Evolutionary conservation across 2,329 filamentous ascomycete species (phyloP).

Genomic region (Lithohypha guttulata): DNA sequence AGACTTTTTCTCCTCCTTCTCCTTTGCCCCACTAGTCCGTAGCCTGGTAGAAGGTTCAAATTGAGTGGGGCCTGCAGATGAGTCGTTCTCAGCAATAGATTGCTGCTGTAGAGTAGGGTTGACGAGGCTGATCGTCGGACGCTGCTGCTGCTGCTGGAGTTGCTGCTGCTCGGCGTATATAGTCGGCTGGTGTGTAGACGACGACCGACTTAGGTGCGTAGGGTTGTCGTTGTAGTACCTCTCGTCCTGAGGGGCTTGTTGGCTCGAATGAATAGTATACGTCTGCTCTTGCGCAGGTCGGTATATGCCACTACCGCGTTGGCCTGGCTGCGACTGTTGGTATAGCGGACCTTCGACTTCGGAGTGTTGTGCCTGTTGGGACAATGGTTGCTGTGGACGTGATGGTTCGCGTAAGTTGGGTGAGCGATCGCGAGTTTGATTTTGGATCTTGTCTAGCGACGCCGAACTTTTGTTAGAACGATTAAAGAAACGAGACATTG

Average conservation of each 20-base stretch:
- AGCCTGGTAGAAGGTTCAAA: constrained; percentile 19
- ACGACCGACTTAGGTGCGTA: constrained; percentile 12
- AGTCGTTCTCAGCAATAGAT: constrained; percentile 12
- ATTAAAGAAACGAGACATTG: constrained; percentile 19
- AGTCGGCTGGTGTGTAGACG: constrained; percentile 12
- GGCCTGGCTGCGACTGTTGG: neutral
- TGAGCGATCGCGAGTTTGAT: constrained; percentile 5
- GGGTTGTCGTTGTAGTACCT: constrained; percentile 4
- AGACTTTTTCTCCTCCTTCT: constrained; percentile 11
- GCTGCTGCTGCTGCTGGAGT: constrained; percentile 3
- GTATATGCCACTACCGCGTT: neutral
- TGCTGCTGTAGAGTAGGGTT: constrained; percentile 13
- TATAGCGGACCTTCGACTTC: neutral
- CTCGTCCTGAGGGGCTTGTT: constrained; percentile 1
- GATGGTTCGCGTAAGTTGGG: neutral
- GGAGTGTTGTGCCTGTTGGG: constrained; percentile 7
- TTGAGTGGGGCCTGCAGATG: constrained; percentile 17
- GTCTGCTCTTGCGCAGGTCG: constrained; percentile 1
- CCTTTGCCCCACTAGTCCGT: constrained; percentile 7
- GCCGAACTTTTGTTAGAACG: constrained; percentile 22
- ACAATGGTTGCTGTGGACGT: constrained; percentile 4
- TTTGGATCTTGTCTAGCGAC: constrained; percentile 17
- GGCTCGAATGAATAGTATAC: neutral
- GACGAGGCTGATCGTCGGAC: constrained; percentile 17
- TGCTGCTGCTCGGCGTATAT: constrained; percentile 16